These are phyloP conservation scores for Aechmea fasciata DNA, from an alignment of 176 grass and related monocot genomes.

Conservation along the genomic window DNA sequence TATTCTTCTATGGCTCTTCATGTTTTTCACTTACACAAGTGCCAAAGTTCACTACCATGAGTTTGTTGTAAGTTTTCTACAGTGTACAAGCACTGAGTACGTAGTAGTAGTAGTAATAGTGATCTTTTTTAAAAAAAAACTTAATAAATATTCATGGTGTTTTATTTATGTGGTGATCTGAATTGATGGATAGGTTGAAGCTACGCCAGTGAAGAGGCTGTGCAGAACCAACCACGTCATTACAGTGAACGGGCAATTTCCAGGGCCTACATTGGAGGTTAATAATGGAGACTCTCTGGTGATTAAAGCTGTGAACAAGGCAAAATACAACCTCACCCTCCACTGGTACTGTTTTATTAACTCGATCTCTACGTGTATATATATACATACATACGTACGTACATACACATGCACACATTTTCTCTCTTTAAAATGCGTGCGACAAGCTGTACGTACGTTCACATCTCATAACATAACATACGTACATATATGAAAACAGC, in stretches of 20 bases:
- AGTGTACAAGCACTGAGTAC: not conserved
- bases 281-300: slow-evolving; percentile 60
- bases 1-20: slow-evolving; percentile 27
- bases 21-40: slow-evolving; percentile 22
- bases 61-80: slow-evolving; percentile 42
- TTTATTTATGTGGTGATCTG: not conserved
- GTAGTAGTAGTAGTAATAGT: not conserved
- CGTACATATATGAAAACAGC: no score
- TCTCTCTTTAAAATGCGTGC: no score
- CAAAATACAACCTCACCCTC: slow-evolving; percentile 72
- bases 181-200: slow-evolving; percentile 39
- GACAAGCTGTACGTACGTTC: no score
- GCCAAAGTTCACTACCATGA: slow-evolving; percentile 76
- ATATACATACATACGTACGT: no score
- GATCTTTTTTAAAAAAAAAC: not conserved
- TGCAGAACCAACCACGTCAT: slow-evolving; percentile 68
- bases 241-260: slow-evolving; percentile 42
- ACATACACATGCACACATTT: not conserved
- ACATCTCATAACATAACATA: no score
- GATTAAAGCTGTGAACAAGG: slow-evolving; percentile 71
- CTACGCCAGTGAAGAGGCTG: slow-evolving; percentile 67
- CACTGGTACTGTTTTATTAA: slow-evolving; percentile 47
- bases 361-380: no score
- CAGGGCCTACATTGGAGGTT: slow-evolving; percentile 54
- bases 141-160: not conserved